phyloP scores from a whole-genome alignment of 305 asterid species.

The Solanum hybrid region DNA sequence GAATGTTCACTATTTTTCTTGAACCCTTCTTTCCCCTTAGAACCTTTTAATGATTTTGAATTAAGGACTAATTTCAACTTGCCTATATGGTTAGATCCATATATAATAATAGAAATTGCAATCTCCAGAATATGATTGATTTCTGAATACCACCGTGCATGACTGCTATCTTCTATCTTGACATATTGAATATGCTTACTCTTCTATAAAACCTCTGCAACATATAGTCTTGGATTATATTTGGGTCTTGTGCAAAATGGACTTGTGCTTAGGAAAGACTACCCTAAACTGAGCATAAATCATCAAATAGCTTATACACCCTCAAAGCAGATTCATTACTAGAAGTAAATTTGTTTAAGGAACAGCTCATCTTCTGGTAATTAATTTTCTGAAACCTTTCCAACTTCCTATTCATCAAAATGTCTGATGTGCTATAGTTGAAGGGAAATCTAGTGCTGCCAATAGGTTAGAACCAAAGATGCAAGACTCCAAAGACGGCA shows the following conservation, averaged over 20 bases:
- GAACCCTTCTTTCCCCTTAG: not conserved
- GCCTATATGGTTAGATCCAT: not conserved
- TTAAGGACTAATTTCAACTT: not conserved
- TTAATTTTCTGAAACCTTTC: not conserved
- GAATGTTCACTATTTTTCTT: not conserved
- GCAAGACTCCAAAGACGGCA: not conserved
- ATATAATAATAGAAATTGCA: not conserved
- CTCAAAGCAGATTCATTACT: not conserved
- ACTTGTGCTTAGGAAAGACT: not conserved
- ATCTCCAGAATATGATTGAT: not conserved
- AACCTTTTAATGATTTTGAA: not conserved
- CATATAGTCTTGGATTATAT: not conserved
- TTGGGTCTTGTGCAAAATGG: not conserved
- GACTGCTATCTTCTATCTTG: not conserved
- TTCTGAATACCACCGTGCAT: not conserved
- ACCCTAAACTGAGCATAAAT: not conserved
- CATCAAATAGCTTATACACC: not conserved
- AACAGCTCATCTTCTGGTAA: not conserved
- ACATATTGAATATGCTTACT: not conserved
- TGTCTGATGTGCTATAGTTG: not conserved
- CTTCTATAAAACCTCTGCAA: not conserved
- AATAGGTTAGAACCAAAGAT: not conserved
- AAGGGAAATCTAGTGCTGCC: not conserved
- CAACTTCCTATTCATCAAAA: not conserved
- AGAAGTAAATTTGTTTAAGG: not conserved